Conservation (phyloP, 352 stramenopile species). For the Halophytophthora batemanensis region DNA sequence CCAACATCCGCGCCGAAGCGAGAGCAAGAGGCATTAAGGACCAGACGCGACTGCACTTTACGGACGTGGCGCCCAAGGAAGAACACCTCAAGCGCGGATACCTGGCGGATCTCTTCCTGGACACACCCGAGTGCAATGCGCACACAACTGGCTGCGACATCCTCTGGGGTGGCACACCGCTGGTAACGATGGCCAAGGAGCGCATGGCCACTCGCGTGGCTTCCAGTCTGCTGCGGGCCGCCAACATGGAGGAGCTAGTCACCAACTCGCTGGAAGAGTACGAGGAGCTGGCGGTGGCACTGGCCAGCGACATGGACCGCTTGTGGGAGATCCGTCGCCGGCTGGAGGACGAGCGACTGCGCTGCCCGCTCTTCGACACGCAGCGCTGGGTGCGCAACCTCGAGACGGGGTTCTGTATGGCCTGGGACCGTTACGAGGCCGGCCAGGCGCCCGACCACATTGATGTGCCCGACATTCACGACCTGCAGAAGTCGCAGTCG, state of each 20-base stretch:
- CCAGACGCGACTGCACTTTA: slow-evolving; percentile 71
- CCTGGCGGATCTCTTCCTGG: slow-evolving; percentile 90
- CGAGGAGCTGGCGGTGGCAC: slow-evolving; percentile 86
- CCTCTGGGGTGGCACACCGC: slow-evolving; percentile 89
- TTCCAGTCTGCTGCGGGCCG: slow-evolving; percentile 78
- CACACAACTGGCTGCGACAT: slow-evolving; percentile 92
- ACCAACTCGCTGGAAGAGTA: slow-evolving; percentile 79
- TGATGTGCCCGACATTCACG: slow-evolving; percentile 72
- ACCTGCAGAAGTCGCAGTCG: slow-evolving; percentile 26
- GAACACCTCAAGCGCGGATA: slow-evolving; percentile 89
- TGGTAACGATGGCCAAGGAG: slow-evolving; percentile 90
- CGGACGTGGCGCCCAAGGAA: slow-evolving; percentile 84
- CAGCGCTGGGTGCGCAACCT: slow-evolving; percentile 81
- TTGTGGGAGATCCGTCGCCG: slow-evolving; percentile 72
- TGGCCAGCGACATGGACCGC: slow-evolving; percentile 86
- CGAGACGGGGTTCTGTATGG: slow-evolving; percentile 67
- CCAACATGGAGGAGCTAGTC: slow-evolving; percentile 82
- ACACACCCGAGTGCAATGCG: slow-evolving; percentile 90
- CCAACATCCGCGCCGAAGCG: slow-evolving; percentile 85
- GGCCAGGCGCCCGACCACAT: slow-evolving; percentile 74
- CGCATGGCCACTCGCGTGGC: slow-evolving; percentile 89
- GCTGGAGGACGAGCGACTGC: slow-evolving; percentile 64
- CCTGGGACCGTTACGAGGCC: slow-evolving; percentile 73
- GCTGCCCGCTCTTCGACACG: slow-evolving; percentile 81
- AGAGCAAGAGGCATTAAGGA: slow-evolving; percentile 62